These are phyloP conservation scores for Stachybotrys chlorohalonatus DNA, from an alignment of 2,329 filamentous ascomycete genomes.

Conservation along the genomic window DNA sequence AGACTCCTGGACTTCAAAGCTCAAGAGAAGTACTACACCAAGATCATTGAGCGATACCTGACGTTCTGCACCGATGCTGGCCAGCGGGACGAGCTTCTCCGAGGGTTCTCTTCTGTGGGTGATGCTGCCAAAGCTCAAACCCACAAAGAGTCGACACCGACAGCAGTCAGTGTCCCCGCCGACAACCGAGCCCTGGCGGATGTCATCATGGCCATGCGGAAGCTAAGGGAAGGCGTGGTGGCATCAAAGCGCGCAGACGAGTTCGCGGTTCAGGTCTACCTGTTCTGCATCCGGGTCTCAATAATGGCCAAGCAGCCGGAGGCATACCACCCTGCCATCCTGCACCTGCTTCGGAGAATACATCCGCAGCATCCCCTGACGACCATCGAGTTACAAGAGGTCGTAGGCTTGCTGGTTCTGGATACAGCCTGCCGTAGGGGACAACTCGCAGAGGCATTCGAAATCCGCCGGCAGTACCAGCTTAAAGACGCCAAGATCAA, in stretches of 20 bases:
- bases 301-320: conserved; percentile 76
- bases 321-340: conserved; percentile 81
- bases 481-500: conserved; percentile 63
- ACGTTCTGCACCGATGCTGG: conserved; percentile 72
- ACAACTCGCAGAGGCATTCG: conserved; percentile 65
- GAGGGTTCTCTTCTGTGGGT: conserved; percentile 60
- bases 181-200: conserved; percentile 58
- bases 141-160: conserved; percentile 2
- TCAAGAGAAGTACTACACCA: conserved; percentile 80
- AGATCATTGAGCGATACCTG: conserved; percentile 83
- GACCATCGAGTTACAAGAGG: conserved; percentile 65
- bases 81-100: conserved; percentile 63
- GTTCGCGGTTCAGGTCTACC: conserved; percentile 82
- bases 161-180: conserved; percentile 7
- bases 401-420: conserved; percentile 71
- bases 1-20: conserved; percentile 66
- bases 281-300: conserved; percentile 80
- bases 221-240: conserved; percentile 83
- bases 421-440: conserved; percentile 80
- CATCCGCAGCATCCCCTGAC: conserved; percentile 61
- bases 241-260: conserved; percentile 65
- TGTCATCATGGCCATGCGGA: conserved; percentile 77
- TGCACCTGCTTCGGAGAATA: conserved; percentile 66
- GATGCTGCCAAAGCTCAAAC: not conserved
- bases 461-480: conserved; percentile 50